Conservation (phyloP, 768 basidiomycete species). For the Collybiopsis luxurians region DNA sequence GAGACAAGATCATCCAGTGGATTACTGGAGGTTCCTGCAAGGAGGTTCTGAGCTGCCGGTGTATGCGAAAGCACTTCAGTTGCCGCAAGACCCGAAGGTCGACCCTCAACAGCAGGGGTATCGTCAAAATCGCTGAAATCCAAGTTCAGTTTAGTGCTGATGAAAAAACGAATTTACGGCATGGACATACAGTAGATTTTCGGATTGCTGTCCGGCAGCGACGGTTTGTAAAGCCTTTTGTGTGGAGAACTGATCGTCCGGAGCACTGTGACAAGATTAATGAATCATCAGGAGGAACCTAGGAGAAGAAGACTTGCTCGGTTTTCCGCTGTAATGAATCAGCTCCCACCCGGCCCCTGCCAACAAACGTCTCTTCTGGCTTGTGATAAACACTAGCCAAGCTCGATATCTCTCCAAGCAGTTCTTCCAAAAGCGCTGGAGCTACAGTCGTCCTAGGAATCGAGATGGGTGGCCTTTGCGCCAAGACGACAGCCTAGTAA, state of each 20-base stretch:
- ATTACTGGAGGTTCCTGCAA: constrained; percentile 80
- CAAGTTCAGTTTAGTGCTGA: background rate
- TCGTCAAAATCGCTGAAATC: constrained; percentile 77
- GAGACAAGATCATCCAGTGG: constrained; percentile 93
- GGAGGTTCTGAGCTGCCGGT: constrained; percentile 69
- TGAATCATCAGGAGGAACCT: background rate
- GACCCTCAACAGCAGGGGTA: constrained; percentile 51
- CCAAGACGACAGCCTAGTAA: constrained; percentile 73
- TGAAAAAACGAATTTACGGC: background rate
- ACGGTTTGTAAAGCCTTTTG: constrained; percentile 91
- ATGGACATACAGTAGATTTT: constrained; percentile 70
- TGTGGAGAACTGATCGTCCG: constrained; percentile 69
- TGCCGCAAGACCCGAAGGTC: constrained; percentile 76
- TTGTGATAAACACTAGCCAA: constrained; percentile 97
- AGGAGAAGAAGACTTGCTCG: constrained; percentile 47
- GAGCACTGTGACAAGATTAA: constrained; percentile 32
- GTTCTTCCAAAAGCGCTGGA: constrained; percentile 83
- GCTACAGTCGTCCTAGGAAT: constrained; percentile 90
- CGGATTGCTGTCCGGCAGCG: constrained; percentile 86
- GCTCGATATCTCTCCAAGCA: constrained; percentile 84
- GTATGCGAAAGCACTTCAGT: constrained; percentile 70
- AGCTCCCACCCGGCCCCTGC: constrained; percentile 83
- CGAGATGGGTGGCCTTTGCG: constrained; percentile 89
- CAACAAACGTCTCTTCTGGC: constrained; percentile 93
- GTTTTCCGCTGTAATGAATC: constrained; percentile 68